Evolutionary conservation across 345 rosid genomes (phyloP).

Genomic region (Syzygium grande): DNA sequence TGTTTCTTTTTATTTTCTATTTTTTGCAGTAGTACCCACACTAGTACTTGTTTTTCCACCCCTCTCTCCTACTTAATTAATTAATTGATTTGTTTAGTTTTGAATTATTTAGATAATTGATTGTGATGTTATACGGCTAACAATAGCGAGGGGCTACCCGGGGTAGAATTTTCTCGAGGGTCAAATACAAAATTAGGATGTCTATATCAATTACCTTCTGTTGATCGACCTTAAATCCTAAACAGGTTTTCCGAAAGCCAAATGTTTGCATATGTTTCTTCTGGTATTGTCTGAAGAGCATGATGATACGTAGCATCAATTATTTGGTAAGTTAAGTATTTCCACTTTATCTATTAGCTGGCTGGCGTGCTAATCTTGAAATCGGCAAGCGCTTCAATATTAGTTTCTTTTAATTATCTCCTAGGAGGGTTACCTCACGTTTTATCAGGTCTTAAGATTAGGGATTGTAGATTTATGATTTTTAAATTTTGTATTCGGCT

Average conservation of each 20-base stretch:
- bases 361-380: background rate
- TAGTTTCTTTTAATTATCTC: no score
- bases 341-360: background rate
- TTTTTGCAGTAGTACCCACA: background rate
- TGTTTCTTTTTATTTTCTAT: background rate
- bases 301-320: background rate
- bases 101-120: background rate
- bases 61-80: background rate
- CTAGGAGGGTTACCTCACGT: no score
- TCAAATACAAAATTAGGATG: background rate
- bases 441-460: no score
- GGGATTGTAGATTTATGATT: background rate
- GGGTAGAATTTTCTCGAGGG: background rate
- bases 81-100: background rate
- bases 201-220: background rate
- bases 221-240: background rate
- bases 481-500: no score
- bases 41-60: background rate
- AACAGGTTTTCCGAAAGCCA: background rate
- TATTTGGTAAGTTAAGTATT: background rate
- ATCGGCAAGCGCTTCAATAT: background rate
- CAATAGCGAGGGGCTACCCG: background rate
- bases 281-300: background rate
- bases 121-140: no score
- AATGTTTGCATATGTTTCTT: background rate